Base-by-base conservation (phyloP, 129 eudicot genomes). In the Pulicaria dysenterica region DNA sequence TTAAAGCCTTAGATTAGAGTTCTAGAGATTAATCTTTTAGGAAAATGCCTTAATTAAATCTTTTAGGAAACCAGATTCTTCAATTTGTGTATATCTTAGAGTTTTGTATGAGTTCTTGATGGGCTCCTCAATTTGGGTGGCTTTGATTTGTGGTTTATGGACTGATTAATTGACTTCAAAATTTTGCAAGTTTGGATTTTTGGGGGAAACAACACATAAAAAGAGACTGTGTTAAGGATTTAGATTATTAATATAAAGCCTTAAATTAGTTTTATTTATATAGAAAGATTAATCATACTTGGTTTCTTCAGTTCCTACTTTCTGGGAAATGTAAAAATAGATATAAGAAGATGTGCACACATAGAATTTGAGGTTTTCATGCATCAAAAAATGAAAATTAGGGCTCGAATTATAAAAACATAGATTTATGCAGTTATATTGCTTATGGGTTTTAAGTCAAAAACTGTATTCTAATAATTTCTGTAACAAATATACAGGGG, bases 401-500 rank as follows among this genome's bases (percentile, higher is more conserved):
- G 19, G 49, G 16, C 62, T 73, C 62, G 40, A 12, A 12, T 48
- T 62, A 34, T 42, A 71, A 43, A 19, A 39, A 40, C 7, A 41
- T 19, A 16, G 19, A 59, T 58, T 38, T 34, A 37, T 74, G 39
- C 11, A 40, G 8, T 46, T 16, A 4, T 24, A 12, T 3, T 37
- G 39, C 44, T 24, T 3, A 62, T 44, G 9, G 43, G 37, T 16
- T 58, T 49, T 9, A 70, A 44, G 19, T 2, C 31, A 49, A 76
- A 58, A 14, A 17, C 8, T 12, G 37, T 77, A 43, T 59, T 49
- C 81, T 83, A 44, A 86, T 81, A 44, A 19, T 55, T 24, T 62
- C 45, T 47, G 40, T 45, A 38, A 74, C 58, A 70, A 68, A 39
- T 51, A 73, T 83, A 58, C 87, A 92, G 96, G 98, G 14, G 96